Conservation (phyloP, 2,329 filamentous ascomycete genomes). For the Magnaporthiopsis incrustans region DNA sequence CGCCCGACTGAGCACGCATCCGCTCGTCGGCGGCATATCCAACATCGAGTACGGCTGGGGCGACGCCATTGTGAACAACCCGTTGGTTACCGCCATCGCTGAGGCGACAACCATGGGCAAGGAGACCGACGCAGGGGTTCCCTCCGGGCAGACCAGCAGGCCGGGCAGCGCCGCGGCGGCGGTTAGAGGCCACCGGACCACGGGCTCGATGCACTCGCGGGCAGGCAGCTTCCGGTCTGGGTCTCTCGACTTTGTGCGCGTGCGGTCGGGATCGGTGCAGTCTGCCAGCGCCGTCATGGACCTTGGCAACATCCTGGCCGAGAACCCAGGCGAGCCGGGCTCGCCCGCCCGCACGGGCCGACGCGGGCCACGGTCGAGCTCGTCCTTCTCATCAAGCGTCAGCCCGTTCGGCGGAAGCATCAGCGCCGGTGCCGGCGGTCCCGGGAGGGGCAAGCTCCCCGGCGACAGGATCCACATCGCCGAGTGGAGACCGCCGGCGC, state of each 20-base stretch:
- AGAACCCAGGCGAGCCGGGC: conserved; percentile 23
- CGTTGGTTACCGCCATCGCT: conserved; percentile 44
- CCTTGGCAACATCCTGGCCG: not conserved
- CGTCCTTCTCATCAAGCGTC: not conserved
- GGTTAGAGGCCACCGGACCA: conserved; percentile 13
- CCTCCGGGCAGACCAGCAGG: conserved; percentile 22
- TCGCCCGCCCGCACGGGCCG: conserved; percentile 6
- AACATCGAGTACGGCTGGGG: conserved; percentile 98
- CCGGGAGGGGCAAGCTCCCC: conserved; percentile 49
- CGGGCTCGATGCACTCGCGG: conserved; percentile 36
- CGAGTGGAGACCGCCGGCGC: conserved; percentile 83
- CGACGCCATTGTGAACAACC: conserved; percentile 65
- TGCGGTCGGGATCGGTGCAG: conserved; percentile 38
- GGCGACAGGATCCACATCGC: conserved; percentile 78
- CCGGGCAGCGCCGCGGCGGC: conserved; percentile 41
- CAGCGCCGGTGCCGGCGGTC: conserved; percentile 4
- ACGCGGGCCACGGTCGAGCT: not conserved
- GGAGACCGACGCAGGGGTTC: conserved; percentile 14
- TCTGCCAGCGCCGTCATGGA: not conserved
- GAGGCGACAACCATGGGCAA: conserved; percentile 29
- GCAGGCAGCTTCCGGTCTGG: conserved; percentile 41
- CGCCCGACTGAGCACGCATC: conserved; percentile 86
- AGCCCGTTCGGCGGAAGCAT: conserved; percentile 6
- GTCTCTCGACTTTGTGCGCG: conserved; percentile 57
- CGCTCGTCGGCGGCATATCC: conserved; percentile 83